phyloP scores from a whole-genome alignment of 768 basidiomycete species.

The Boletus insuetus region DNA sequence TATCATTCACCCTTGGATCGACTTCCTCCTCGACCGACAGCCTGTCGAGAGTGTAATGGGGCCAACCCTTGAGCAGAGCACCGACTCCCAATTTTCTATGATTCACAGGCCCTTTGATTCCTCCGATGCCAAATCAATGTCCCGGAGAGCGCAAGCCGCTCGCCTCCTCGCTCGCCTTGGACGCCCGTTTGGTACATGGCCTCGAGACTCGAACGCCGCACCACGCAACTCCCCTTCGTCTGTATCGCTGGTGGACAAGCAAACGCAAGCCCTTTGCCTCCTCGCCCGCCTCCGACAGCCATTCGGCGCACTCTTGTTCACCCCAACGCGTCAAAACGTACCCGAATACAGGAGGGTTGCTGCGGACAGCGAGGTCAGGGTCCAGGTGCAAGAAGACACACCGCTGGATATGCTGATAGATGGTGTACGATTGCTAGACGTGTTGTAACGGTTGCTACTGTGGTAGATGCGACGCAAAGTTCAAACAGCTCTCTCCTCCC shows the following conservation, averaged over 20 bases:
- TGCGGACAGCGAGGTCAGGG: conserved; percentile 3
- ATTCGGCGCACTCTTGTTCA: not conserved
- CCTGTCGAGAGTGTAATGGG: not conserved
- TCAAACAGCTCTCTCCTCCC: not conserved
- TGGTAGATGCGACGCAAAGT: not conserved
- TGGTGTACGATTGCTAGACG: not conserved
- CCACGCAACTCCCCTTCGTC: not conserved
- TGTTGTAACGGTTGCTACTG: not conserved
- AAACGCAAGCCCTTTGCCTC: not conserved
- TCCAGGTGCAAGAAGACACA: not conserved
- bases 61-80: not conserved
- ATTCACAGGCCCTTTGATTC: too few relatives aligned
- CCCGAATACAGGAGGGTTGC: conserved; percentile 7
- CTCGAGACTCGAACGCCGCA: not conserved
- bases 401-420: not conserved
- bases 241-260: not conserved
- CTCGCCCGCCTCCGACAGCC: not conserved
- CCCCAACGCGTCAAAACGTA: not conserved
- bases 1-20: not conserved
- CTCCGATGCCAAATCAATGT: too few relatives aligned
- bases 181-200: not conserved
- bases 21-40: not conserved
- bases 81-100: not conserved
- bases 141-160: not conserved
- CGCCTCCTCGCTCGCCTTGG: not conserved